These are phyloP conservation scores for Geoglossum glabrum DNA, from an alignment of 495 filamentous ascomycete genomes.

Conservation along the genomic window DNA sequence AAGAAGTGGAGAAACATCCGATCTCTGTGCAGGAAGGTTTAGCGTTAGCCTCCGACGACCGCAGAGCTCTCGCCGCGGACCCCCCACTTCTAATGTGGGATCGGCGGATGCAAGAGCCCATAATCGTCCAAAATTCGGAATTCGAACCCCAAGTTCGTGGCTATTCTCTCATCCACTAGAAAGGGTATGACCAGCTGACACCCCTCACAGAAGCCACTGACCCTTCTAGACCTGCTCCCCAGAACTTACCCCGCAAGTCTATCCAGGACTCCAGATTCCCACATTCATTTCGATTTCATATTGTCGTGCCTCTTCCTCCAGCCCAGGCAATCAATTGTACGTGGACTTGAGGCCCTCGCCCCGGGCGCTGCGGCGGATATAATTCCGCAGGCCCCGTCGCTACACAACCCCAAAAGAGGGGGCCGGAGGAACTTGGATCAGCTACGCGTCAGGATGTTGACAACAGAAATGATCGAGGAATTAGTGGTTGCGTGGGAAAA, in stretches of 20 bases:
- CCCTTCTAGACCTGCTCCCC: slow-evolving; percentile 13
- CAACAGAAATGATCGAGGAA: slow-evolving; percentile 16
- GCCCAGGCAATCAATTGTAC: neutral
- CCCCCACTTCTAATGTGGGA: slow-evolving; percentile 40
- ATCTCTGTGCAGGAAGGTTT: slow-evolving; percentile 7
- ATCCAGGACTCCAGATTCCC: slow-evolving; percentile 4
- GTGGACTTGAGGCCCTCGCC: slow-evolving; percentile 12
- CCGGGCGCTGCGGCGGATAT: slow-evolving; percentile 18
- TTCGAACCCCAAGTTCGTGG: slow-evolving; percentile 26
- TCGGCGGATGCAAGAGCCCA: slow-evolving; percentile 36
- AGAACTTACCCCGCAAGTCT: neutral
- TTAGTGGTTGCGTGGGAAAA: slow-evolving; percentile 17
- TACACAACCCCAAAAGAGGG: slow-evolving; percentile 17
- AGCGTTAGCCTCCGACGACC: slow-evolving; percentile 24
- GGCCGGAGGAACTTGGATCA: slow-evolving; percentile 14
- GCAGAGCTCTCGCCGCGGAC: slow-evolving; percentile 20
- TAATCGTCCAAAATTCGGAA: slow-evolving; percentile 30
- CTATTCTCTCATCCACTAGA: neutral
- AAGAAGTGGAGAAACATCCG: neutral
- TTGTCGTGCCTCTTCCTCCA: slow-evolving; percentile 7
- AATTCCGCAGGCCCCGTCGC: slow-evolving; percentile 11
- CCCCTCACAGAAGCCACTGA: slow-evolving; percentile 2
- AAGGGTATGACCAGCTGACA: neutral
- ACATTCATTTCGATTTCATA: slow-evolving; percentile 6
- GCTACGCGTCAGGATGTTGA: slow-evolving; percentile 14